Evolutionary conservation across 441 rosid genomes (phyloP), one percentile per base, ranked within the genome.

Genomic region (Brassica balearica): DNA sequence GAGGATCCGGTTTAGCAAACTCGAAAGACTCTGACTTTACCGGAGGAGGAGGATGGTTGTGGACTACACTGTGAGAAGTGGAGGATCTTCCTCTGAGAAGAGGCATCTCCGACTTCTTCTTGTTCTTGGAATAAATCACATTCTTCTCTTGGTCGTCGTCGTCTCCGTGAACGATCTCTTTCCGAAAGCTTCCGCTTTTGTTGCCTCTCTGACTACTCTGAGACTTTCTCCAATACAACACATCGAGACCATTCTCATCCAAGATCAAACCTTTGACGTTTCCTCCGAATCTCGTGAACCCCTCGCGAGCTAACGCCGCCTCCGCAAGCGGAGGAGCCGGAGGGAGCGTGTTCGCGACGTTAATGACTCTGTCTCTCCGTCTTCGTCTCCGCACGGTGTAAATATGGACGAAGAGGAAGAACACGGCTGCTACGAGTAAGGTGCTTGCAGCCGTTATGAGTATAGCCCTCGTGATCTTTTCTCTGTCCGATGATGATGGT

Each of bases 161-260:
- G 32, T 4, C 27, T 32, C 77, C 66, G 41, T 6, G 12, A 1
- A 72, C 43, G 17, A 56, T 61, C 68, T 80, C 78, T 73, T 72
- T 84, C 2, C 66, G 65, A 17, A 81, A 83, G 73, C 82, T 76
- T 32, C 67, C 77, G 6, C 53, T 74, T 74, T 69, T 82, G 38
- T 81, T 81, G 34, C 73, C 75, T 38, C 75, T 87, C 64, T 86
- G 86, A 60, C 76, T 87, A 60, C 76, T 87, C 68, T 87, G 87
- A 41, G 84, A 87, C 75, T 84, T 85, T 71, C 86, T 90, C 98
- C 97, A 94, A 66, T 92, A 96, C 75, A 91, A 76, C 60, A 94
- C 95, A 82, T 94, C 98, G 77, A 85, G 81, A 0, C 99, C 98
- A 65, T 91, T 85, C 72, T 92, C 98, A 46, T 94, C 94, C 11